phyloP scores from a whole-genome alignment of 2,329 filamentous ascomycete genomes.

The Macrophomina pseudophaseolina region DNA sequence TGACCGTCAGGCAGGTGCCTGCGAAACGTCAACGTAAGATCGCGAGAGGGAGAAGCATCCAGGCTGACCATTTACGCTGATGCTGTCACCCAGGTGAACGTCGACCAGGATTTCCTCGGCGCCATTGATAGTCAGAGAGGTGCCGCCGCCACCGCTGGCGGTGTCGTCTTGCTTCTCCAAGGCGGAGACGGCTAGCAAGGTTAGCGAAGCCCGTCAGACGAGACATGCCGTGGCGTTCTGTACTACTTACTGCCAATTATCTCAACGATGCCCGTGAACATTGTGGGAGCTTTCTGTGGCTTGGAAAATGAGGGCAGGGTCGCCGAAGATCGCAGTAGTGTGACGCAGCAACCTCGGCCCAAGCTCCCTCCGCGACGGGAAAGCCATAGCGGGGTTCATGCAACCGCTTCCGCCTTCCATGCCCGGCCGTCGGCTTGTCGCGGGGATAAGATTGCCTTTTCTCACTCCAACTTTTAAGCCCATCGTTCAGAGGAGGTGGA shows the following conservation, averaged over 20 bases:
- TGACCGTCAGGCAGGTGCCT: constrained; percentile 90
- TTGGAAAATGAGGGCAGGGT: constrained; percentile 1
- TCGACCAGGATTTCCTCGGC: constrained; percentile 78
- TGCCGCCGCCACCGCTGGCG: constrained; percentile 73
- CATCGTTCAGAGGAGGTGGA: not conserved
- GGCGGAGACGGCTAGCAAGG: constrained; percentile 73
- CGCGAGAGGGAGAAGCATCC: not conserved
- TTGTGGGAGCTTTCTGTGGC: constrained; percentile 47
- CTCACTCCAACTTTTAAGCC: not conserved
- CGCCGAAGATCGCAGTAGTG: constrained; percentile 2
- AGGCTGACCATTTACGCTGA: constrained; percentile 79
- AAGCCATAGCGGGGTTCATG: no score
- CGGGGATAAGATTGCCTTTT: not conserved
- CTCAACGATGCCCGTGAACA: constrained; percentile 80
- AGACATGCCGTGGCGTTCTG: constrained; percentile 5
- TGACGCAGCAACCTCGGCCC: constrained; percentile 16
- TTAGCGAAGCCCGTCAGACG: constrained; percentile 34
- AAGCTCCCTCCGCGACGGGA: not conserved
- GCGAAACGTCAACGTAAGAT: constrained; percentile 17
- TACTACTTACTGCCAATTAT: constrained; percentile 78
- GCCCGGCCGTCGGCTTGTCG: not conserved
- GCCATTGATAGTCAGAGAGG: constrained; percentile 84
- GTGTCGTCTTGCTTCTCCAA: constrained; percentile 81
- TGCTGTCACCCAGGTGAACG: constrained; percentile 87
- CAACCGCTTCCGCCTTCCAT: no score